Conservation (phyloP, 2,329 filamentous ascomycete genomes). For the Pseudonectria buxi region DNA sequence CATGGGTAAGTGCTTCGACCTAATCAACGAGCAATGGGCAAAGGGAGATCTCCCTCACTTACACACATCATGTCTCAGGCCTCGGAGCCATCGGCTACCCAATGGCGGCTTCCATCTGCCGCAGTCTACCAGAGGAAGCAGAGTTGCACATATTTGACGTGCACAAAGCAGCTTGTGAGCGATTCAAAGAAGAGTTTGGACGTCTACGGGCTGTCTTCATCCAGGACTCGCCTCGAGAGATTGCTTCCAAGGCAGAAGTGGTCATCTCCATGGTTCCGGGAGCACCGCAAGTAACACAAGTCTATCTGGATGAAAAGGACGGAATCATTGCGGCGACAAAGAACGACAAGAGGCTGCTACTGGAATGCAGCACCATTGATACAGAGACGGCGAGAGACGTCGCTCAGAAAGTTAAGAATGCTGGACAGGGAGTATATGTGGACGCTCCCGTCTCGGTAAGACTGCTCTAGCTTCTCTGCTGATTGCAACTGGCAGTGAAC, state of each 20-base stretch:
- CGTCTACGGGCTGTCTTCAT: conserved; percentile 1
- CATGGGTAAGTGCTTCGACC: too few relatives aligned
- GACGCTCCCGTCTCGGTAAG: conserved; percentile 5
- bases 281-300: background rate
- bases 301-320: conserved; percentile 1
- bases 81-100: background rate
- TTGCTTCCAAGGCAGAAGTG: background rate
- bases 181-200: background rate
- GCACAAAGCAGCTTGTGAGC: too few relatives aligned
- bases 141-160: background rate
- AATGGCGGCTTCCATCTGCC: background rate
- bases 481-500: too few relatives aligned
- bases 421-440: conserved; percentile 2
- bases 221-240: background rate
- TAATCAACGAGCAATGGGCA: too few relatives aligned
- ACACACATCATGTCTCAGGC: background rate
- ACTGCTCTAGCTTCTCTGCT: background rate
- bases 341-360: background rate
- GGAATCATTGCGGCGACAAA: conserved; percentile 3
- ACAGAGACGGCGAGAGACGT: conserved; percentile 2
- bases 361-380: conserved; percentile 8
- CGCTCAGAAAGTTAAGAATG: conserved; percentile 1
- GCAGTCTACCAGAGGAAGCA: background rate
- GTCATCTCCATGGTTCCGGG: conserved; percentile 5
- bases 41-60: background rate